Base-by-base conservation (phyloP, 164 flowering plant genomes). In the Aristolochia contorta region DNA sequence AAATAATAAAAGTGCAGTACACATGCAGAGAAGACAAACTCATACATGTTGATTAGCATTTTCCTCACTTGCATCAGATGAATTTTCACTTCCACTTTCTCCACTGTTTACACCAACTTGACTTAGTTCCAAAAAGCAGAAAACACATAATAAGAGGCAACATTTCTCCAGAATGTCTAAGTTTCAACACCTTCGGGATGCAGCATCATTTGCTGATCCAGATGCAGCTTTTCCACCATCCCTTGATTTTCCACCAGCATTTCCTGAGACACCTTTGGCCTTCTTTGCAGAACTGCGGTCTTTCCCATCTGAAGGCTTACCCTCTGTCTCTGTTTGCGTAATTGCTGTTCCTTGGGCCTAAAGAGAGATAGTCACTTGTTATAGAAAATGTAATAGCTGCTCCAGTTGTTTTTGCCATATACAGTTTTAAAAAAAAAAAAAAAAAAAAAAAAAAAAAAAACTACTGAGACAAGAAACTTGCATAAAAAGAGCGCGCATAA, bases 131-230 rank as follows among this genome's bases (percentile, higher is more conserved):
- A 33, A 6, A 50, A 56, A 56, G n/a, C 14, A 25, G 30, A 21
- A 23, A 24, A 56, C 27, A 24, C 2, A 24, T 12, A 32, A 22
- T 6, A 54, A 61, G 32, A 56, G 32, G 45, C 27, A 32, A 32
- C 3, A 56, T 7, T 27, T 24, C 21, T 16, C 19, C 58, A 54
- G 32, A 12, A 58, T 33, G 13, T 54, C 55, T 20, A 47, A 27
- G 18, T 16, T 61, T 43, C 48, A 55, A 21, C 47, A 93, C 98
- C 99, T 88, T 68, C 76, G 90, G 45, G 96, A 84, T 46, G 72
- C 81, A 56, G 80, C 90, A 73, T 88, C 99, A 78, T 88, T 84
- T 73, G 87, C 92, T 30, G 96, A 90, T 64, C 94, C 88, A 20
- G 92, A 85, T 73, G 81, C 74, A 27, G 77, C 85, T 60, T 80